Conservation (phyloP, 345 rosid genomes). For the Rubroshorea leprosula region DNA sequence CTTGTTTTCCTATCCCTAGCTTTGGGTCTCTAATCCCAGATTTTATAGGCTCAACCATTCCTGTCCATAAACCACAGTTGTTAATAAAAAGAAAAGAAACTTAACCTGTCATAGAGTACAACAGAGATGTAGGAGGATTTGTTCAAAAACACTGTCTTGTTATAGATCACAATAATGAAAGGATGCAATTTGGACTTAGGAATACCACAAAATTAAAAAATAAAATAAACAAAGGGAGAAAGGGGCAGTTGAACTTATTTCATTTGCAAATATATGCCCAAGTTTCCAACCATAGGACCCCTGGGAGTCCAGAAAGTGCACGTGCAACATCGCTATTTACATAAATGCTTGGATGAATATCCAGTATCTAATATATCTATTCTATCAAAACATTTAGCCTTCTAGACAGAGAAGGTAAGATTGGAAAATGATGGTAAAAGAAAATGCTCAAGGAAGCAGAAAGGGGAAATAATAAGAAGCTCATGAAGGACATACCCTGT, state of each 20-base stretch:
- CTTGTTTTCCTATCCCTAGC: constrained; percentile 94
- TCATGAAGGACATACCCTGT: constrained; percentile 46
- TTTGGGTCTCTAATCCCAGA: constrained; percentile 92
- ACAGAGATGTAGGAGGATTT: too few species aligned
- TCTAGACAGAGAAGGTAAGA: neutral
- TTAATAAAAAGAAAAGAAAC: too few species aligned
- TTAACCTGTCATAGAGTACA: too few species aligned
- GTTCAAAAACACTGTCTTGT: too few species aligned
- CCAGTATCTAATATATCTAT: too few species aligned
- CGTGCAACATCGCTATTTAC: neutral
- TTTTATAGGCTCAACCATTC: constrained; percentile 84
- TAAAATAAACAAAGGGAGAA: neutral
- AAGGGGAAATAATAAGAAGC: neutral
- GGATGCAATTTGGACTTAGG: neutral
- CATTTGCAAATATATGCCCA: too few species aligned
- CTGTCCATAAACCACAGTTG: constrained; percentile 26
- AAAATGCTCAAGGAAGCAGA: neutral
- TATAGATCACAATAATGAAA: too few species aligned
- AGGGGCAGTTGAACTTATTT: neutral
- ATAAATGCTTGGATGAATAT: too few species aligned
- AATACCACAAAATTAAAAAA: neutral
- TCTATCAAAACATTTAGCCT: too few species aligned
- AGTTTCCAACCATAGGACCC: neutral
- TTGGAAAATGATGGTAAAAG: neutral
- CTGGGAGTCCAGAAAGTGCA: neutral